Conservation (phyloP, 768 basidiomycete genomes). For the Symmetrospora coprosmae region DNA sequence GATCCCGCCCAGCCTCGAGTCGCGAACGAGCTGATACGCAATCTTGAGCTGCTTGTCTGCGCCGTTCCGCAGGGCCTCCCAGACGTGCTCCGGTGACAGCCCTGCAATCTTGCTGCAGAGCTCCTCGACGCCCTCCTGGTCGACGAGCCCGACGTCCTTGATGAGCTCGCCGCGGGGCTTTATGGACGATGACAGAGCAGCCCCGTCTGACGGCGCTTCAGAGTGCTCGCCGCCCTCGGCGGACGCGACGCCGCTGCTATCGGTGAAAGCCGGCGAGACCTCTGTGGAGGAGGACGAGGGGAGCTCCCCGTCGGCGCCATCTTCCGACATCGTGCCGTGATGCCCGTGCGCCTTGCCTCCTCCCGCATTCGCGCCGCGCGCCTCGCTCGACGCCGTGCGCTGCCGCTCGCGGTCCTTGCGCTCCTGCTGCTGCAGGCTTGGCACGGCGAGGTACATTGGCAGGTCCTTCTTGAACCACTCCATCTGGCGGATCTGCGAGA, state of each 20-base stretch:
- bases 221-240: no score
- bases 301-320: no score
- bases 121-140: constrained; percentile 78
- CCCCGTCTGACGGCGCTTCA: no score
- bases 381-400: background rate
- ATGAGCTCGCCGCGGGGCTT: constrained; percentile 36
- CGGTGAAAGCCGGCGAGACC: no score
- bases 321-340: no score
- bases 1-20: constrained; percentile 43
- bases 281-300: no score
- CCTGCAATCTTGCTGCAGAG: constrained; percentile 56
- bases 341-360: no score
- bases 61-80: constrained; percentile 65
- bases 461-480: constrained; percentile 81
- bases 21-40: constrained; percentile 81
- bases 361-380: background rate
- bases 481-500: constrained; percentile 76
- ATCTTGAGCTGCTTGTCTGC: constrained; percentile 90
- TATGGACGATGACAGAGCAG: no score
- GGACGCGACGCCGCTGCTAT: no score
- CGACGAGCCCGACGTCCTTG: constrained; percentile 68
- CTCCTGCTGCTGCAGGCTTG: constrained; percentile 3
- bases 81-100: constrained; percentile 68
- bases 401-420: background rate
- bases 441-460: constrained; percentile 62